Conservation (phyloP, 208 protist species). For the Strigomonas culicis region DNA sequence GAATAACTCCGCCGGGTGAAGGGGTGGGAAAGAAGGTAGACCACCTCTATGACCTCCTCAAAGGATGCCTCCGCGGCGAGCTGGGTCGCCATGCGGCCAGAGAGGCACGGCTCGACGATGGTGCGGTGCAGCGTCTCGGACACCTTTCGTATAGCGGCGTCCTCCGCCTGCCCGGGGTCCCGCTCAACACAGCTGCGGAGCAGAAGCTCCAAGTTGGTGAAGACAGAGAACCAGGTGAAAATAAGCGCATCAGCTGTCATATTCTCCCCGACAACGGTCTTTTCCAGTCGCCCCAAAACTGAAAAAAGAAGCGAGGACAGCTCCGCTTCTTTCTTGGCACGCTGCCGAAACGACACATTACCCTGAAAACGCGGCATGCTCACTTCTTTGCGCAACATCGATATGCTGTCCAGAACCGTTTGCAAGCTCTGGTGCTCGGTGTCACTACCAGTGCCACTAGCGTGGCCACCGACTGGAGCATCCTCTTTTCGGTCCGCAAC, state of each 20-base stretch:
- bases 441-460: neutral
- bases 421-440: constrained; percentile 26
- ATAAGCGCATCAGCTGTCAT: constrained; percentile 53
- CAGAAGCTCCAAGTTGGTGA: constrained; percentile 26
- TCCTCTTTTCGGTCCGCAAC: neutral
- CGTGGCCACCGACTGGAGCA: neutral
- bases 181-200: constrained; percentile 17
- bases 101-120: neutral
- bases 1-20: neutral
- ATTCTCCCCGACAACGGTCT: constrained; percentile 36
- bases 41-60: constrained; percentile 26
- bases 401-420: constrained; percentile 34
- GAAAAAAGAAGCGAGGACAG: constrained; percentile 18
- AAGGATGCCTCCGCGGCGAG: constrained; percentile 13
- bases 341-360: constrained; percentile 21
- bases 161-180: constrained; percentile 3
- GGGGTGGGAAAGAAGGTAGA: constrained; percentile 12
- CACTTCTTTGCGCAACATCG: constrained; percentile 24
- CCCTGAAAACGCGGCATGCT: constrained; percentile 27
- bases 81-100: no score
- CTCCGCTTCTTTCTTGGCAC: constrained; percentile 18
- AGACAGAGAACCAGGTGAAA: constrained; percentile 44
- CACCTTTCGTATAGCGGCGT: constrained; percentile 17
- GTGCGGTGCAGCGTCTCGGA: constrained; percentile 18
- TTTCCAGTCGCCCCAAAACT: constrained; percentile 39